Evolutionary conservation across 306 rosid genomes (phyloP).

Genomic region (Astragalus glycyphyllos): DNA sequence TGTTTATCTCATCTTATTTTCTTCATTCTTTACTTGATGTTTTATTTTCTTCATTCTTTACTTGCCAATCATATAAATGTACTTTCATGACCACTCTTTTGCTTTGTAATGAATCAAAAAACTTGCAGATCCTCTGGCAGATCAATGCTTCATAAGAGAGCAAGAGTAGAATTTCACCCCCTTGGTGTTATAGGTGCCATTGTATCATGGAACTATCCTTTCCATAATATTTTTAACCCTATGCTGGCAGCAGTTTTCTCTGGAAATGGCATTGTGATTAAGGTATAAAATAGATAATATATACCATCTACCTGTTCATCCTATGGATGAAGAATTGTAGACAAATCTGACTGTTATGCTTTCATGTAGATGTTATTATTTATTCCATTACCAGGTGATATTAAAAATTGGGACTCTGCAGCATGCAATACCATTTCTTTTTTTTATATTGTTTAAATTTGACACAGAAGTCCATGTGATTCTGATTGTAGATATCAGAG

Average conservation of each 20-base stretch:
- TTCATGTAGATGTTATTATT: conserved; percentile 29
- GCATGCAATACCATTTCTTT: conserved; percentile 21
- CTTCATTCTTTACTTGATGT: neutral
- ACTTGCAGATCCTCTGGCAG: conserved; percentile 76
- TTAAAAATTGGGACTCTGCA: conserved; percentile 21
- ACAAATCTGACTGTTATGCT: conserved; percentile 36
- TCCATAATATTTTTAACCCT: conserved; percentile 92
- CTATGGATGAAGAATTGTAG: conserved; percentile 35
- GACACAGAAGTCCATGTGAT: conserved; percentile 39
- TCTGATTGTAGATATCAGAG: conserved; percentile 80
- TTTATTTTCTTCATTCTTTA: too few relatives aligned
- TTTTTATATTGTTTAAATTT: conserved; percentile 41
- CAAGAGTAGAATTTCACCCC: conserved; percentile 87
- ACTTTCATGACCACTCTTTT: conserved; percentile 31
- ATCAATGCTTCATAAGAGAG: conserved; percentile 82
- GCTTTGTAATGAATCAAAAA: conserved; percentile 21
- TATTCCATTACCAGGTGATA: conserved; percentile 10
- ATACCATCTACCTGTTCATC: conserved; percentile 36
- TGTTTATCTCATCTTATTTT: conserved; percentile 3
- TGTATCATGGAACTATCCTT: conserved; percentile 96
- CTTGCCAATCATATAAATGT: conserved; percentile 20
- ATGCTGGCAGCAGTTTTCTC: conserved; percentile 92
- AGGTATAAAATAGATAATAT: conserved; percentile 56
- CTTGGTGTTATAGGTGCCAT: conserved; percentile 95
- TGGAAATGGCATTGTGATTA: conserved; percentile 87